Evolutionary conservation across 352 stramenopile species (phyloP), one percentile per base, ranked within the genome.

Genomic region (Pythium aristosporum): DNA sequence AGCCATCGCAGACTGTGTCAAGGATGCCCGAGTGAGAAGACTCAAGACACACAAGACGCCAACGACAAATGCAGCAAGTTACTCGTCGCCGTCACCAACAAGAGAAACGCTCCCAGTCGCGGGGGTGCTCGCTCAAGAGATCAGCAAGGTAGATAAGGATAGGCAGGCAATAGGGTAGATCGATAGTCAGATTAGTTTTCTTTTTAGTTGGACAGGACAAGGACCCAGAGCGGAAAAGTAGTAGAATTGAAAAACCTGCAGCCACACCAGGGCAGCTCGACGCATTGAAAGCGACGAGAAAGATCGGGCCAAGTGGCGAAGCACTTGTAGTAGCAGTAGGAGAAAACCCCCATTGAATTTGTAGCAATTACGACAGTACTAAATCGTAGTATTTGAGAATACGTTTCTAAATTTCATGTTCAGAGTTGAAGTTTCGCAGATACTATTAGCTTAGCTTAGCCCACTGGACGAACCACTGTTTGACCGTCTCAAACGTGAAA

Each of bases 161-260:
- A 69, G 56, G 55, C 50, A 61, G 62, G 48, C 53, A 63, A 69
- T 69, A 69, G 63, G 51, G 63, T 69, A 69, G 63, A 55, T 69
- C 55, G 55, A 69, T 69, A 69, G 63, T 64, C 63, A 69, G 56
- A 49, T 69, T 64, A 53, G 55, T 64, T 69, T 64, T 49, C 37
- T 57, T 49, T 36, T 57, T 64, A 63, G 61, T 58, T 59, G 54
- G 55, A 10, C 61, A 68, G 61, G 48, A 44, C 34, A 53, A 56
- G 28, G 12, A 28, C 43, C 39, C 8, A 47, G 34, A 12, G 25
- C 46, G 30, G 4, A 63, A 57, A 48, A 36, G 57, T 39, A 50
- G 48, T 16, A 49, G 55, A 37, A 36, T 56, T 63, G 46, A 37
- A 21, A 30, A 28, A 62, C 16, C 44, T 21, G 54, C 10, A 56